phyloP scores from a whole-genome alignment of 495 filamentous ascomycete genomes.

The Neurospora terricola region DNA sequence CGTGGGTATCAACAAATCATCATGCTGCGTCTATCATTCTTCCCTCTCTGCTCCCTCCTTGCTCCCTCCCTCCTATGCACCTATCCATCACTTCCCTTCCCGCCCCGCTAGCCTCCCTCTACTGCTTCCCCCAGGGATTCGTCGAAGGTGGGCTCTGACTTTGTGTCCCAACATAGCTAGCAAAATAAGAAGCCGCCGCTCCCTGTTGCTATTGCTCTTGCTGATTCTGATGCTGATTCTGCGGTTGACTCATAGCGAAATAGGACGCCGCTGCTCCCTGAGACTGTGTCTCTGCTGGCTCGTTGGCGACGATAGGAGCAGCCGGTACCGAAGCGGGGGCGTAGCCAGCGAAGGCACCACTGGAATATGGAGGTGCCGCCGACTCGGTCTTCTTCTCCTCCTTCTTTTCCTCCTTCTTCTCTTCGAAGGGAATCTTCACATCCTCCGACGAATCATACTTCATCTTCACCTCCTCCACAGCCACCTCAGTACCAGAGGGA shows the following conservation, averaged over 20 bases:
- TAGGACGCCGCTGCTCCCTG: not conserved
- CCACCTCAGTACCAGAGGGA: not conserved
- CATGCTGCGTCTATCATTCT: not conserved
- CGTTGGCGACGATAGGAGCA: not conserved
- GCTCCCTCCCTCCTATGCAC: not conserved
- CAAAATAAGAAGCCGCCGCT: not conserved
- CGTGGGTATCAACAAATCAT: not conserved
- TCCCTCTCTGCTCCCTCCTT: not conserved
- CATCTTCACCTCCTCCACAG: not conserved
- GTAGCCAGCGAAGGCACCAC: not conserved
- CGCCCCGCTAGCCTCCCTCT: not conserved
- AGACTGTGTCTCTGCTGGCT: not conserved
- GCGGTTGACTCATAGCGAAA: not conserved
- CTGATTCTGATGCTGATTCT: not conserved
- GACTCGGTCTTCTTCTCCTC: not conserved
- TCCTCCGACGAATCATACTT: not conserved
- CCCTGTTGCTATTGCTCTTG: not conserved
- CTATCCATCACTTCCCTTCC: not conserved
- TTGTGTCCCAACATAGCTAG: not conserved
- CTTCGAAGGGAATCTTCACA: not conserved
- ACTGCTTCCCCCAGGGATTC: not conserved
- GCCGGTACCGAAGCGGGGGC: not conserved
- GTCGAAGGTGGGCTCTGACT: not conserved
- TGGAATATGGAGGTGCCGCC: not conserved
- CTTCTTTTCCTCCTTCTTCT: not conserved